Conservation (phyloP, 2,329 filamentous ascomycete species). For the Penicillium olsonii region DNA sequence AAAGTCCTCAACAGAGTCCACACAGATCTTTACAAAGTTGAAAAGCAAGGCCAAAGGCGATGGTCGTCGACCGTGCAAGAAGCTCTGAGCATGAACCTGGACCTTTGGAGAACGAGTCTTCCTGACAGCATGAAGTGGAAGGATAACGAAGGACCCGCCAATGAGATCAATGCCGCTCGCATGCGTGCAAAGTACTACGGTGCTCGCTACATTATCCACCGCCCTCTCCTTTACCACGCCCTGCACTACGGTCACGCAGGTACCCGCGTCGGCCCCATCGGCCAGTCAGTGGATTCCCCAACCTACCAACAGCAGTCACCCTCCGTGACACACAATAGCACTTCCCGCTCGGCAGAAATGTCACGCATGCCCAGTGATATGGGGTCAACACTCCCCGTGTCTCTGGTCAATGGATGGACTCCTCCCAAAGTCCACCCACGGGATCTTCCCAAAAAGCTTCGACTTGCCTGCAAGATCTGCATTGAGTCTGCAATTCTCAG, state of each 20-base stretch:
- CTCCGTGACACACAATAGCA: slow-evolving; percentile 28
- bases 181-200: slow-evolving; percentile 95
- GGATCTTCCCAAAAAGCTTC: slow-evolving; percentile 45
- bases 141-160: slow-evolving; percentile 69
- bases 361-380: slow-evolving; percentile 36
- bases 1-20: slow-evolving; percentile 59
- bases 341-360: slow-evolving; percentile 29
- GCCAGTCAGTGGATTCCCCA: slow-evolving; percentile 34
- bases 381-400: slow-evolving; percentile 26
- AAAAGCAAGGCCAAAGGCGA: slow-evolving; percentile 34
- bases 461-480: slow-evolving; percentile 2
- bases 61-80: slow-evolving; percentile 44
- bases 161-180: slow-evolving; percentile 77
- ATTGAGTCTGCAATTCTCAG: slow-evolving; percentile 4
- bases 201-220: slow-evolving; percentile 83
- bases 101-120: slow-evolving; percentile 56
- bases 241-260: slow-evolving; percentile 51
- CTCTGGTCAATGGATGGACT: slow-evolving; percentile 18
- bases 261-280: slow-evolving; percentile 33
- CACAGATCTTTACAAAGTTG: slow-evolving; percentile 54
- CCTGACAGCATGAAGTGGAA: slow-evolving; percentile 60
- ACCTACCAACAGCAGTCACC: slow-evolving; percentile 41
- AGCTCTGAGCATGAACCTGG: slow-evolving; percentile 50
- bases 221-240: slow-evolving; percentile 69
- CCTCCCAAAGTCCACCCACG: slow-evolving; percentile 20